Evolutionary conservation across 257 asterid species (phyloP).

Genomic region (Jaltomata sinuosa): DNA sequence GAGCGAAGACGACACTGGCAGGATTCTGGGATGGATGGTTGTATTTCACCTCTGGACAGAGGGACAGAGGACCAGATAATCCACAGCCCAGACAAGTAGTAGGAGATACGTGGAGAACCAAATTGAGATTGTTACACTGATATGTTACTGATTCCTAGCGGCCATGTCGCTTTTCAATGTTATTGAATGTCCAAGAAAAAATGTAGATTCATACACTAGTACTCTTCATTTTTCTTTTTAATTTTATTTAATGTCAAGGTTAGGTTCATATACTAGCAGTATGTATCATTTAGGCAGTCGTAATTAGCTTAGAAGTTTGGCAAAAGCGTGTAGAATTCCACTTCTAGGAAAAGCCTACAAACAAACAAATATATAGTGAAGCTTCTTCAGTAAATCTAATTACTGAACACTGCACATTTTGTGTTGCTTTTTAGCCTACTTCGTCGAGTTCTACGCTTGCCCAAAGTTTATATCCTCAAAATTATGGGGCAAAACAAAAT

Average conservation of each 20-base stretch:
- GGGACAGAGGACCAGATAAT: slow-evolving; percentile 72
- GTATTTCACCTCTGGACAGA: slow-evolving; percentile 77
- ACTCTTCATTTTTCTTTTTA: background rate
- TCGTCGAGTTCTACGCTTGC: background rate
- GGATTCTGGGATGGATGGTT: slow-evolving; percentile 63
- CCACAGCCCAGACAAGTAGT: slow-evolving; percentile 64
- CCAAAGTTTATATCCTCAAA: background rate
- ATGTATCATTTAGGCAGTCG: background rate
- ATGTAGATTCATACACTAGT: background rate
- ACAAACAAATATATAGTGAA: background rate
- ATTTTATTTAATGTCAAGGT: background rate
- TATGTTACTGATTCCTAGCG: background rate
- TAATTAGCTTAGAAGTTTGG: background rate
- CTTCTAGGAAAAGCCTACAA: background rate
- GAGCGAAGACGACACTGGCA: slow-evolving; percentile 48
- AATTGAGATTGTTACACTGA: slow-evolving; percentile 22
- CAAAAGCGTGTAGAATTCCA: background rate
- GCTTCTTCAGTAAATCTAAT: background rate
- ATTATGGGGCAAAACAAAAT: background rate
- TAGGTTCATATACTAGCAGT: background rate
- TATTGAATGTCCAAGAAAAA: background rate
- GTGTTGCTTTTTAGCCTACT: background rate
- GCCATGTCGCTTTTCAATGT: background rate
- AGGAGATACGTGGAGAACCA: slow-evolving; percentile 75
- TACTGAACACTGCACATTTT: background rate